These are phyloP conservation scores for Uncinocarpus reesii DNA, from an alignment of 2,329 filamentous ascomycete genomes.

Conservation along the genomic window DNA sequence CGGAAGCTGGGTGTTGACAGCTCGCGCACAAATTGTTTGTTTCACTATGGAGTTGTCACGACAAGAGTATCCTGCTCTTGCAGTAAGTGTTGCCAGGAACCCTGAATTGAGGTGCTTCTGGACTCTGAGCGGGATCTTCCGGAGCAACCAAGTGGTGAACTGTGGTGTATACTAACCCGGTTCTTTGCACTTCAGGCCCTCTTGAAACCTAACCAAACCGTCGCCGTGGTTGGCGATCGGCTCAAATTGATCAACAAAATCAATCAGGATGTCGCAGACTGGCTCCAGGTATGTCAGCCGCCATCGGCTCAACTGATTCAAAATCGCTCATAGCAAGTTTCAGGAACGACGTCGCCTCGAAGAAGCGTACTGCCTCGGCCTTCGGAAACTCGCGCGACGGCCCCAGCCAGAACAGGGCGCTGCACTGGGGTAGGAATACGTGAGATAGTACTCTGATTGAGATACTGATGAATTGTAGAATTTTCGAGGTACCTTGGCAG, in stretches of 20 bases:
- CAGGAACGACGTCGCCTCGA: conserved; percentile 90
- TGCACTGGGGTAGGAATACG: conserved; percentile 66
- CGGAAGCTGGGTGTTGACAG: not conserved
- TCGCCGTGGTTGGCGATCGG: conserved; percentile 71
- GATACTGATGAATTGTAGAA: conserved; percentile 42
- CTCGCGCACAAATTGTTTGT: not conserved
- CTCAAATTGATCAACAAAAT: conserved; percentile 75
- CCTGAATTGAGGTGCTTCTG: not conserved
- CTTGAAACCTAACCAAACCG: conserved; percentile 72
- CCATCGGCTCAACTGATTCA: not conserved
- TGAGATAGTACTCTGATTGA: conserved; percentile 5
- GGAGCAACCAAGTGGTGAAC: not conserved
- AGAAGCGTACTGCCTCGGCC: conserved; percentile 71
- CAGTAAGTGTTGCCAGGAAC: conserved; percentile 53
- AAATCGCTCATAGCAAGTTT: not conserved
- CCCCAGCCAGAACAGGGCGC: conserved; percentile 63
- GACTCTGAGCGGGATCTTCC: not conserved
- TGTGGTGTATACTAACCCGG: conserved; percentile 1
- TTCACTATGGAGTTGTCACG: conserved; percentile 62
- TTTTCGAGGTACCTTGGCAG: conserved; percentile 85
- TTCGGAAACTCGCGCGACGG: conserved; percentile 69
- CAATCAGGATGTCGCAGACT: conserved; percentile 89
- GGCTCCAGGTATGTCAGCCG: conserved; percentile 64
- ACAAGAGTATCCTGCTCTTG: conserved; percentile 85
- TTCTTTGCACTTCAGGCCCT: conserved; percentile 48